Evolutionary conservation across 768 basidiomycete genomes (phyloP).

Genomic region (Lentinula lateritia): DNA sequence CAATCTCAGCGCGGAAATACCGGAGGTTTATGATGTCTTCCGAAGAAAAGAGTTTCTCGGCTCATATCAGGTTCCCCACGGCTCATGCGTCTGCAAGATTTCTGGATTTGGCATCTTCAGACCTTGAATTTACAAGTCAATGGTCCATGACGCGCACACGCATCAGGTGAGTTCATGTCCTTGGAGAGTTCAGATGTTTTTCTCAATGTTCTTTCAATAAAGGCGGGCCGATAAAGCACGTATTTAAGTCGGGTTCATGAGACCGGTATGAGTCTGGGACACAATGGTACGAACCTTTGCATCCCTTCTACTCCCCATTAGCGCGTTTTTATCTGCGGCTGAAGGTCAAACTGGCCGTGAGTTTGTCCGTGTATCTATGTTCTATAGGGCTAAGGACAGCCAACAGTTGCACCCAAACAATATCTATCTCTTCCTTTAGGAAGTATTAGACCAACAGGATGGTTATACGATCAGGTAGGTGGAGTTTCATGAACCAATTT

Average conservation of each 20-base stretch:
- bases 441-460: slow-evolving; percentile 32
- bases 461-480: slow-evolving; percentile 35
- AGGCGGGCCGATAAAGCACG: not conserved
- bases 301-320: not conserved
- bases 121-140: not conserved
- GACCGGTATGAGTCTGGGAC: not conserved
- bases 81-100: not conserved
- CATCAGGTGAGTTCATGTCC: not conserved
- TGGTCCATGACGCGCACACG: not conserved
- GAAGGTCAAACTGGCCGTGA: slow-evolving; percentile 2
- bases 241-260: not conserved
- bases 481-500: not conserved
- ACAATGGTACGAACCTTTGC: not conserved
- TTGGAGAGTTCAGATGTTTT: not conserved
- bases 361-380: not conserved
- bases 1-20: slow-evolving; percentile 12
- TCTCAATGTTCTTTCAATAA: not conserved
- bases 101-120: not conserved
- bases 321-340: not conserved
- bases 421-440: slow-evolving; percentile 35
- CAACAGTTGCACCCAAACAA: slow-evolving; percentile 36
- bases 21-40: not conserved
- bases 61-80: not conserved
- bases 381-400: not conserved
- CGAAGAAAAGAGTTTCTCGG: not conserved